phyloP scores from a whole-genome alignment of 2,329 filamentous ascomycete species.

The Colletotrichum noveboracense region DNA sequence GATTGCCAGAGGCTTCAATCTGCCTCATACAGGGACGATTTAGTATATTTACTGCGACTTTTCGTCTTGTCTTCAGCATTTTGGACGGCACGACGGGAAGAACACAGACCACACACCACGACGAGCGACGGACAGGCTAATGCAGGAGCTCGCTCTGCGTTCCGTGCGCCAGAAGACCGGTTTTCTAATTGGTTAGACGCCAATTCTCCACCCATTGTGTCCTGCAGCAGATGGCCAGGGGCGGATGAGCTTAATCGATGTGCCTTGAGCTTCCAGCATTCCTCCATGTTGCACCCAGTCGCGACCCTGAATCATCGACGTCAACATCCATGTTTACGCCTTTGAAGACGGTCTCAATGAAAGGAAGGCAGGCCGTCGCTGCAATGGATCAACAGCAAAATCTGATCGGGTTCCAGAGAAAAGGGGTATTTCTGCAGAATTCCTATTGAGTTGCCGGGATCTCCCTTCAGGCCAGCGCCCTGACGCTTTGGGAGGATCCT shows the following conservation, averaged over 20 bases:
- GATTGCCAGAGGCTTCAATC: background rate
- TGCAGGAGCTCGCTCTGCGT: constrained; percentile 1
- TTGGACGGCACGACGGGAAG: background rate
- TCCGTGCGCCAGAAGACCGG: background rate
- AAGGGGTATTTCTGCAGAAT: background rate
- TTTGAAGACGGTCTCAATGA: background rate
- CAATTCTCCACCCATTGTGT: background rate
- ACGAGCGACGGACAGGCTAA: background rate
- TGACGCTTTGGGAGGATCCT: constrained; percentile 13
- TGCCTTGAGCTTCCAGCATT: background rate
- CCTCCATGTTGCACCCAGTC: background rate
- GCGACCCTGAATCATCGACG: background rate
- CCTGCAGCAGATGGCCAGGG: constrained; percentile 9
- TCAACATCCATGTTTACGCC: background rate
- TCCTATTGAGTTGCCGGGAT: background rate
- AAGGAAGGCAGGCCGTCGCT: background rate
- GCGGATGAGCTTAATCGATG: constrained; percentile 10
- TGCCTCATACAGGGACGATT: background rate
- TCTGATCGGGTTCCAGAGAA: background rate
- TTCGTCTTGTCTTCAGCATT: background rate
- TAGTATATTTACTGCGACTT: background rate
- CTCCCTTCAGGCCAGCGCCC: background rate
- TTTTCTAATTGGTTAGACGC: background rate
- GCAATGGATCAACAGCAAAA: background rate
- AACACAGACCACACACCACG: background rate